Evolutionary conservation across 2,329 filamentous ascomycete genomes (phyloP).

Genomic region (Penicillium hesseltinei): DNA sequence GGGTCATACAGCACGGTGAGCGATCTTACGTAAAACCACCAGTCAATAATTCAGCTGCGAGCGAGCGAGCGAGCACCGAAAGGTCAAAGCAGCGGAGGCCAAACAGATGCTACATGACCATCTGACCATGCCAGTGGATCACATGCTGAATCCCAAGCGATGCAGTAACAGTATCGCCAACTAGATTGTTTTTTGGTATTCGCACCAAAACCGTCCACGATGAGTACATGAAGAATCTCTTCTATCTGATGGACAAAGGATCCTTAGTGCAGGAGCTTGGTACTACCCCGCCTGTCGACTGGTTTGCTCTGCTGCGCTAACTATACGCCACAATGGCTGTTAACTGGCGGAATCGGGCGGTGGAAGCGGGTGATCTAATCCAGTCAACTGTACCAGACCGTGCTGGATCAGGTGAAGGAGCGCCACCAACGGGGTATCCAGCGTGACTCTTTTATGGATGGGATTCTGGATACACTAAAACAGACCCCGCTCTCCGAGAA

Average conservation of each 20-base stretch:
- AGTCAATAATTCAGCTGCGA: background rate
- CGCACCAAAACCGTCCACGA: background rate
- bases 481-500: background rate
- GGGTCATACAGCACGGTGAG: too few species aligned
- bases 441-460: background rate
- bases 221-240: background rate
- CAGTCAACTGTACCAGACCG: background rate
- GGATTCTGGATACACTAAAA: background rate
- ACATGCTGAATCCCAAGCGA: slow-evolving; percentile 50
- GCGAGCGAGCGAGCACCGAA: slow-evolving; percentile 10
- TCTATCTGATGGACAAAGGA: too few species aligned
- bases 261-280: too few species aligned
- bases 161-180: slow-evolving; percentile 52
- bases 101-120: slow-evolving; percentile 50
- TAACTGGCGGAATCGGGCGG: background rate
- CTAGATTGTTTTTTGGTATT: background rate
- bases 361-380: background rate
- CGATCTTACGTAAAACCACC: too few species aligned
- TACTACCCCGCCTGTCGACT: background rate
- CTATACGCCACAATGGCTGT: background rate
- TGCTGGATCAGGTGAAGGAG: background rate
- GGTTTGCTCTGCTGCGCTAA: background rate
- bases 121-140: slow-evolving; percentile 40
- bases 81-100: slow-evolving; percentile 49
- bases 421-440: background rate